Evolutionary conservation across 2,329 filamentous ascomycete species (phyloP), one percentile per base, ranked within the genome.

Genomic region (Aspergillus pseudonomiae): DNA sequence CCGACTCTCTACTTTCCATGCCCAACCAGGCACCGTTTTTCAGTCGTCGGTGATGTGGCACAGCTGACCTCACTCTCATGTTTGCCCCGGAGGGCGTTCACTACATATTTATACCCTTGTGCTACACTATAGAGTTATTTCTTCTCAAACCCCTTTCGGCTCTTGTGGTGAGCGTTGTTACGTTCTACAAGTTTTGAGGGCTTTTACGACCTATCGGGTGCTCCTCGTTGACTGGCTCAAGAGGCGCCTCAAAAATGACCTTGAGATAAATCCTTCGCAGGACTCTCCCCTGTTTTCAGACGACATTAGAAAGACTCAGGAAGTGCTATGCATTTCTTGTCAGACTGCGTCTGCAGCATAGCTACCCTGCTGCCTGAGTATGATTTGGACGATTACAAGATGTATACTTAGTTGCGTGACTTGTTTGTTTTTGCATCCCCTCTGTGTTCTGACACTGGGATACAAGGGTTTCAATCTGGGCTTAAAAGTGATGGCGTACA

Each of bases 1-100:
- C 82, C 3, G 81, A 84, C 66, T 80, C 79, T 26, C 70, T 83
- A 58, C 74, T 83, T 36, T 81, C 77, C 14, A 81, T 80, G 76
- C 75, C 74, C 12, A 75, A 75, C 50, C 79, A 80, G 64, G 72
- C 74, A 11, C 79, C 79, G 3, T 79, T 80, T 54, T 78, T 80
- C 64, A 67, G 71, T 59, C 78, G 79, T 59, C 77, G 78, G 61
- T 80, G 62, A 77, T 46, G 61, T 56, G 57, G 28, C 21, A 36
- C 19, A 39, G 21, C 26, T 21, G 19, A 52, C 34, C 32, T 34
- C 34, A 30, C 36, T 32, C 26, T 5, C 39, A 24, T 41, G 24
- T 19, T 32, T 34, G 24, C 32, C 58, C 28, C 7, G 26, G 19
- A 16, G 58, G 39, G 7, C 14, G 7, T 54, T 39, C 45, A 11